These are phyloP conservation scores for Penicillium sp. DNA, from an alignment of 2,329 filamentous ascomycete genomes.

Conservation along the genomic window DNA sequence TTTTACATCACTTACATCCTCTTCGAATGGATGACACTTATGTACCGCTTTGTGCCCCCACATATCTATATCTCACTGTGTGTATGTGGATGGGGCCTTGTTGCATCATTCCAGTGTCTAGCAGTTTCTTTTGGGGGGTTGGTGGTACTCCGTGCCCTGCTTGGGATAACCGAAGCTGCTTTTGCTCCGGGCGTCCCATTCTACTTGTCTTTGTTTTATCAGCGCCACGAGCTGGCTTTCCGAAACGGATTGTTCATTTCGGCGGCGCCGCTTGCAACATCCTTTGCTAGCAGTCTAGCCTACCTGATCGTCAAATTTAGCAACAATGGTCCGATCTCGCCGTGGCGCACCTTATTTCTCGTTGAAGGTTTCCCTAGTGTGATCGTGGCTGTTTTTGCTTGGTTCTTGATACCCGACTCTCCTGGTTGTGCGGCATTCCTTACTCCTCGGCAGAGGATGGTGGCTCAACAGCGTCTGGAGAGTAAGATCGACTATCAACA, in stretches of 20 bases:
- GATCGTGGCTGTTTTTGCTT: constrained; percentile 72
- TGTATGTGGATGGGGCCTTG: constrained; percentile 76
- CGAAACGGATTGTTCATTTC: constrained; percentile 85
- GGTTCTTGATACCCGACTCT: constrained; percentile 73
- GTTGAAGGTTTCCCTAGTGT: constrained; percentile 84
- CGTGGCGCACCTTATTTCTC: constrained; percentile 84
- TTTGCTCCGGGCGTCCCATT: constrained; percentile 66
- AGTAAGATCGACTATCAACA: constrained; percentile 47
- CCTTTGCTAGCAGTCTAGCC: constrained; percentile 75
- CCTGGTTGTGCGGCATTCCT: constrained; percentile 68
- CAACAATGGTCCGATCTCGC: constrained; percentile 66
- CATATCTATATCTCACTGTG: constrained; percentile 62
- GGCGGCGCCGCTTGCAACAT: constrained; percentile 63
- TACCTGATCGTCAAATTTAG: constrained; percentile 73
- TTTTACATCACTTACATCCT: constrained; percentile 67
- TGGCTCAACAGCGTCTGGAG: constrained; percentile 70
- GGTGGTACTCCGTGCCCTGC: constrained; percentile 45
- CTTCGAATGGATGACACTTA: constrained; percentile 68
- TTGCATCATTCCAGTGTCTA: constrained; percentile 72
- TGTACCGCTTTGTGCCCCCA: constrained; percentile 62
- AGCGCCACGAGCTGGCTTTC: constrained; percentile 73
- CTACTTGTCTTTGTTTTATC: constrained; percentile 66
- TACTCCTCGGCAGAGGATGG: constrained; percentile 63
- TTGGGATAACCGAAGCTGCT: constrained; percentile 62
- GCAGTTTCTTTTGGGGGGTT: constrained; percentile 64